Evolutionary conservation across 1,284 basidiomycete species (phyloP), one percentile per base, ranked within the genome.

Genomic region (Ceratobasidium sp.): DNA sequence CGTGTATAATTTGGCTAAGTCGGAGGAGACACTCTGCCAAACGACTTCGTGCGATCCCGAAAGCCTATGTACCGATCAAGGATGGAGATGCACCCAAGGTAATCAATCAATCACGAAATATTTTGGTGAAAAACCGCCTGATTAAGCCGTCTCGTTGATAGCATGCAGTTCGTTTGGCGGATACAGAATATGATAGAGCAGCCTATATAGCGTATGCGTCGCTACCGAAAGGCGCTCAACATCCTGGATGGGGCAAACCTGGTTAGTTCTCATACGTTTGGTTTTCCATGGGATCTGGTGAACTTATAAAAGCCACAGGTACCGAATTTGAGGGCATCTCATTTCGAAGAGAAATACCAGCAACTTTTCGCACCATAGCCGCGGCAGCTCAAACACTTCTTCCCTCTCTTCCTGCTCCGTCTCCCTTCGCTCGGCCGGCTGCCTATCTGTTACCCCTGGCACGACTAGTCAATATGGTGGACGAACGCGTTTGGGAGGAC

Each of bases 171-270:
- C 26, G 68, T 5, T 60, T 81, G n/a, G 63, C 80, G 20, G 40
- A 68, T 18, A 58, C 49, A 18, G 79, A 81, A 58, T 81, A 81
- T 53, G 78, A 81, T 39, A 53, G 80, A n/a, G 75, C 72, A n/a
- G 77, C 80, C 23, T 76, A 67, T 51, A 79, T 78, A 18, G 73
- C 75, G 44, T 64, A 78, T 15, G 53, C 73, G 12, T 80, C 79
- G 6, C 33, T 75, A n/a, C 79, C 80, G 12, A 66, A 71, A n/a
- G 69, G 64, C 9, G 67, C 64, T 7, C 51, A 53, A 44, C 80
- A 80, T 26, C 76, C 80, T 5, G 80, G 80, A 13, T 81, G 80
- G 80, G 80, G 80, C 23, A 44, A 61, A 15, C 80, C 80, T 68
- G 80, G 80, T 81, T 55, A 23, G 72, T 66, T 13, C 18, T 10